Percentiles rank a stretch among this genome's conserved stretches.
phyloP scores from a whole-genome alignment of 495 filamentous ascomycete species.

The Xylaria bambusicola region DNA sequence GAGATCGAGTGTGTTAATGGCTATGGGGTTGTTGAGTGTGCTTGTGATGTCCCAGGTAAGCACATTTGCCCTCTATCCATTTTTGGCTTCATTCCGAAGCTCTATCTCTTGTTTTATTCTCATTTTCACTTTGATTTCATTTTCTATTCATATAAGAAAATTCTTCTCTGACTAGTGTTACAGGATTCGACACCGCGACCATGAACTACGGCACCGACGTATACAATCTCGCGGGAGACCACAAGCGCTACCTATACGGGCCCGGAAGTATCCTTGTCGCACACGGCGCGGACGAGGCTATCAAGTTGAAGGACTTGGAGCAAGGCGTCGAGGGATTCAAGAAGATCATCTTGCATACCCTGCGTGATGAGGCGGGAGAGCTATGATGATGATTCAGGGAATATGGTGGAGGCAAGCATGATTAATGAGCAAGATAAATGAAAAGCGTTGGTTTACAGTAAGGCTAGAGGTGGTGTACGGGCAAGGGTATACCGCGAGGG shows the following conservation, averaged over 20 bases:
- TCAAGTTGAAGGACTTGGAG: conserved; percentile 68
- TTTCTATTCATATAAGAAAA: too few species aligned
- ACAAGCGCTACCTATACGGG: conserved; percentile 85
- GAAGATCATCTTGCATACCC: conserved; percentile 64
- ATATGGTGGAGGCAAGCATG: not conserved
- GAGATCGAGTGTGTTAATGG: conserved; percentile 57
- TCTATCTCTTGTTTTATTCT: too few species aligned
- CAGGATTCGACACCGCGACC: conserved; percentile 72
- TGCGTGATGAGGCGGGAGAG: conserved; percentile 32
- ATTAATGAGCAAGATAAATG: too few species aligned
- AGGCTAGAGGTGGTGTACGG: too few species aligned
- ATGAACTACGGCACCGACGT: conserved; percentile 96
- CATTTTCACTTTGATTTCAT: not conserved
- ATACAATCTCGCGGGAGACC: conserved; percentile 68
- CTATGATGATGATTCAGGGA: not conserved
- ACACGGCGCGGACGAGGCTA: conserved; percentile 80
- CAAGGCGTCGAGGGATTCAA: conserved; percentile 72
- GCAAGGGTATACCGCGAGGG: too few species aligned
- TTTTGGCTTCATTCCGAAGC: too few species aligned
- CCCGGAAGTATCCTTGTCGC: conserved; percentile 88
- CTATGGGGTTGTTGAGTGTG: conserved; percentile 75
- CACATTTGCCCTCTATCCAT: not conserved
- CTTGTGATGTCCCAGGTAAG: conserved; percentile 73
- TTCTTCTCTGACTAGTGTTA: not conserved
- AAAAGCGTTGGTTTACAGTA: too few species aligned